Evolutionary conservation across 257 asterid genomes (phyloP).

Genomic region (Scutellaria barbata): DNA sequence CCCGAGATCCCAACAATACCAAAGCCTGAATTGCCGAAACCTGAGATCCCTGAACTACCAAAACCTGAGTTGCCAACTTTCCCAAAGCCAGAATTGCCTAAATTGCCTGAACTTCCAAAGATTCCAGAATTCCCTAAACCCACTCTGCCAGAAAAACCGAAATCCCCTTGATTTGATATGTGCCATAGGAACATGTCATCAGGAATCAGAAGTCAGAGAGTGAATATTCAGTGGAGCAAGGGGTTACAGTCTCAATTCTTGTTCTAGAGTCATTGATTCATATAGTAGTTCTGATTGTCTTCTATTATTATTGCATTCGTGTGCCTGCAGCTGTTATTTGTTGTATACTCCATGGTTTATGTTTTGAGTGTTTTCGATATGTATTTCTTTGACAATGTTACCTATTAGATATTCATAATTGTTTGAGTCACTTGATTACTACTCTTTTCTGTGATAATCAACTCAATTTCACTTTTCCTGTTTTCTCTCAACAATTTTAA

Average conservation of each 20-base stretch:
- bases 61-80: background rate
- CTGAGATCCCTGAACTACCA: constrained; percentile 2
- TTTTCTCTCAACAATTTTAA: background rate
- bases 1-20: constrained; percentile 20
- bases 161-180: background rate
- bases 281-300: too few species aligned
- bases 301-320: constrained; percentile 24
- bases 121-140: constrained; percentile 20
- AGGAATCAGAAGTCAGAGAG: too few species aligned
- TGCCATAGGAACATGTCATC: too few species aligned
- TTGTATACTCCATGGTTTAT: constrained; percentile 11
- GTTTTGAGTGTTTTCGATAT: constrained; percentile 13
- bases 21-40: constrained; percentile 30
- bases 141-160: background rate
- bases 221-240: too few species aligned
- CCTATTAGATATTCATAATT: constrained; percentile 20
- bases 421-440: constrained; percentile 22
- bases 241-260: too few species aligned
- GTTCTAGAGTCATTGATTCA: too few species aligned
- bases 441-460: constrained; percentile 17
- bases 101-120: constrained; percentile 10
- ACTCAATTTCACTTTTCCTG: background rate
- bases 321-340: constrained; percentile 22
- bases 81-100: constrained; percentile 1
- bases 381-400: background rate